Evolutionary conservation across 2,329 filamentous ascomycete genomes (phyloP), one percentile per base, ranked within the genome.

Genomic region (Nemania abortiva): DNA sequence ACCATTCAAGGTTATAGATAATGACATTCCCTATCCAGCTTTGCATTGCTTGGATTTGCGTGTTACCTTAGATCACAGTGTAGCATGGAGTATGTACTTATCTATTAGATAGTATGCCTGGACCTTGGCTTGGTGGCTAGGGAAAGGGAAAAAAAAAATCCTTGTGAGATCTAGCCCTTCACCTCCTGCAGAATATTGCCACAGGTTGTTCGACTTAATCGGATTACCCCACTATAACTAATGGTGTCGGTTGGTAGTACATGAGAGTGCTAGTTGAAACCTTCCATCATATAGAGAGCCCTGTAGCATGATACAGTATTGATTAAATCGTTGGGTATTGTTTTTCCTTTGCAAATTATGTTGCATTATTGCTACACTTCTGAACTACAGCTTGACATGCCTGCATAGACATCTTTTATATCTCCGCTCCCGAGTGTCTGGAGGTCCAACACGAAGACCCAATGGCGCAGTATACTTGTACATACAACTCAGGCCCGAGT

Each of bases 401-500:
- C 20, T 15, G 34, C 18, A 53, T 9, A 11, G 34, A 7, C 45
- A 55, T 49, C 52, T 60, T 7, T 15, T 31, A 49, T 50, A 22
- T 20, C 42, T 27, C 54, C 37, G n/a, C 34, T 34, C 49, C 6
- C 54, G 24, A 39, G 42, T 29, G 50, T 45, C 20, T 53, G 34
- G 58, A 13, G 34, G 49, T 49, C 39, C 42, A 52, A n/a, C 57
- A 42, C 39, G 20, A 13, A 63, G 20, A 29, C n/a, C 31, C 11
- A 55, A 59, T 11, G 58, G 37, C 22, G 29, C 55, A 65, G 49
- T 60, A 63, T 69, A 66, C 49, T 68, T 54, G 57, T 68, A 68
- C 65, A 68, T 49, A 11, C 27, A 47, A 55, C n/a, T 47, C 59
- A 68, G 31, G 63, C 52, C 22, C 20, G 53, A 53, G 53, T 18